Evolutionary conservation across 2,329 filamentous ascomycete genomes (phyloP), one percentile per base, ranked within the genome.

Genomic region (Cadophora malorum): DNA sequence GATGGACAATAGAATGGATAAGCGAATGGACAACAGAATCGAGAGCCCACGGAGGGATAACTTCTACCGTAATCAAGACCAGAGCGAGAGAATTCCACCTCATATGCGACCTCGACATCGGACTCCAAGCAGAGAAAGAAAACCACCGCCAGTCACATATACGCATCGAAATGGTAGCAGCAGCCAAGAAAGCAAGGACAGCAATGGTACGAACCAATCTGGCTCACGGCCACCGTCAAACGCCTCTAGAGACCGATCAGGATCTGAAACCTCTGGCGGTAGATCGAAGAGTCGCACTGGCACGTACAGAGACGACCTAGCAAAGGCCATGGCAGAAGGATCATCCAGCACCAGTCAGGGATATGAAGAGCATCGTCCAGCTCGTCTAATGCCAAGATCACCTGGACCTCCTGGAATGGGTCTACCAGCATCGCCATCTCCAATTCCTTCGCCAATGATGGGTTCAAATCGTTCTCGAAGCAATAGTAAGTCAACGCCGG

Each of bases 281-380:
- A 70, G 74, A 52, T 77, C 76, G 1, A 77, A 75, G 67, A 76
- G 74, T 59, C 73, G 72, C 23, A 78, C 74, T 67, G 75, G 72
- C 31, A 68, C 72, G 59, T 75, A 76, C 59, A 74, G 69, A 61
- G 76, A 77, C 65, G 76, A 77, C 64, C 52, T 75, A 16, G 72
- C 73, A 23, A 72, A 70, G 50, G 71, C 72, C 19, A 76, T 77
- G 71, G 70, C 70, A 9, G 72, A 76, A 53, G 74, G 73, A 49
- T 67, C 62, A 16, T 64, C 70, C 2, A 74, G 63, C 49, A 72
- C 72, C 9, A 71, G 66, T 31, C 71, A 73, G 63, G 69, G 64
- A 5, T 71, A 73, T 63, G 73, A 74, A 28, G 74, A 74, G 5
- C 67, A 72, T n/a, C 63, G 73, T n/a, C 63, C 68, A 55, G 56